These are phyloP conservation scores for Drechslerella coelobrocha DNA, from an alignment of 2,329 filamentous ascomycete species.

Conservation along the genomic window DNA sequence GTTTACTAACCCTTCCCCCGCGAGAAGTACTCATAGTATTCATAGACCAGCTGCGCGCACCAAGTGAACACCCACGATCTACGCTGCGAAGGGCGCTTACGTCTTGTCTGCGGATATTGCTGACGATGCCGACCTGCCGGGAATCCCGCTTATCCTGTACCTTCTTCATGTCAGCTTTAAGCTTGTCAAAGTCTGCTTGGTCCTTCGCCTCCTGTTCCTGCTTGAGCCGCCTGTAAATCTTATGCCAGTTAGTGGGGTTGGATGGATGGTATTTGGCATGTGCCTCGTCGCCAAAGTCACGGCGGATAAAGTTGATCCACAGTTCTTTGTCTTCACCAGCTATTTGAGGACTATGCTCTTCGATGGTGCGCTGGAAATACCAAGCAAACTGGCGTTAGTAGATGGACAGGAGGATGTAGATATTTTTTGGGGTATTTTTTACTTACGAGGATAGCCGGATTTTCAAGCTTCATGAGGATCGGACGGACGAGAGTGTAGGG, in stretches of 20 bases:
- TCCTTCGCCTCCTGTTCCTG: conserved; percentile 52
- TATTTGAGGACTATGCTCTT: conserved; percentile 78
- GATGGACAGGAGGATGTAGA: neutral
- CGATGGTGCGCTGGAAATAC: conserved; percentile 64
- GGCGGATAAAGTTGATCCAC: conserved; percentile 79
- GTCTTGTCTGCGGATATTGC: conserved; percentile 16
- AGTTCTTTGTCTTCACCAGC: conserved; percentile 72
- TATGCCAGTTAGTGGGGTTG: conserved; percentile 75
- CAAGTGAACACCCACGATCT: conserved; percentile 10
- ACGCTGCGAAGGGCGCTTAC: conserved; percentile 13
- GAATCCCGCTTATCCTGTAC: conserved; percentile 22
- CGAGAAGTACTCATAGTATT: neutral
- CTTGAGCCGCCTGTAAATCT: conserved; percentile 69
- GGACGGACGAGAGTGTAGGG: conserved; percentile 71
- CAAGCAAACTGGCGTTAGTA: neutral
- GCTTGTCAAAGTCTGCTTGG: conserved; percentile 19
- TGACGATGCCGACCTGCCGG: conserved; percentile 25
- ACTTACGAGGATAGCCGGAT: conserved; percentile 73
- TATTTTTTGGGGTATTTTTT: conserved; percentile 3
- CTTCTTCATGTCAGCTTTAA: conserved; percentile 31
- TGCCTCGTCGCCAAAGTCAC: conserved; percentile 73
- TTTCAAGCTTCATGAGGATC: conserved; percentile 75
- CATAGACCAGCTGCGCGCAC: neutral
- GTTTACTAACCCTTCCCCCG: neutral
- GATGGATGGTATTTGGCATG: conserved; percentile 70